Evolutionary conservation across 352 stramenopile species (phyloP), one percentile per base, ranked within the genome.

Genomic region (Pythium utonaiense): DNA sequence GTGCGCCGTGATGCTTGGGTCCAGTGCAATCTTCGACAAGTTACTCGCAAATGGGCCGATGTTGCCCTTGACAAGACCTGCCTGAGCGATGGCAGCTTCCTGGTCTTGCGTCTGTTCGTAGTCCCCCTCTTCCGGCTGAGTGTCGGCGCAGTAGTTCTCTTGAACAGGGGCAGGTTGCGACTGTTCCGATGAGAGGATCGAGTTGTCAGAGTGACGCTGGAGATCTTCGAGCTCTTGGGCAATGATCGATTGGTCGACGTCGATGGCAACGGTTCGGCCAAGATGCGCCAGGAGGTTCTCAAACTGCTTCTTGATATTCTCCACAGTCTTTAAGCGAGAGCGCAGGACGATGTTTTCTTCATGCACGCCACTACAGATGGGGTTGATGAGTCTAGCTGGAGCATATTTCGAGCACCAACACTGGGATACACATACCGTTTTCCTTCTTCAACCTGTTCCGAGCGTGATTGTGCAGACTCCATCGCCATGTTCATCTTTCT

Each of bases 91-190:
- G 1, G 31, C 56, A 9, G 55, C 50, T 22, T 64, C 62, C 17
- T 52, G 56, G 12, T 73, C 57, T 16, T 64, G 17, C n/a, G 67
- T 72, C 31, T 72, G 50, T 16, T 65, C 27, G 19, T 69, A 56
- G 19, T 59, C 53, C 1, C 42, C 44, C 17, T 67, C 57, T 24
- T 66, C 57, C 7, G 50, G 51, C 34, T 70, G 64, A 2, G 64
- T 70, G 17, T 70, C 64, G 1, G 50, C 44, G 36, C 53, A 55
- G 45, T 57, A 70, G n/a, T 60, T 53, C 17, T 67, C 58, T 22
- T 59, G 57, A 9, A 34, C 42, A 16, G 65, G 69, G 10, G 66
- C 36, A 16, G 66, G 66, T n/a, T 74, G 53, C 0, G 69, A 74
- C 1, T 69, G 57, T 44, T 77, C 70, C 0, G 62, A 73, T 4